phyloP scores from a whole-genome alignment of 306 rosid species.

The Cucurbita moschata region DNA sequence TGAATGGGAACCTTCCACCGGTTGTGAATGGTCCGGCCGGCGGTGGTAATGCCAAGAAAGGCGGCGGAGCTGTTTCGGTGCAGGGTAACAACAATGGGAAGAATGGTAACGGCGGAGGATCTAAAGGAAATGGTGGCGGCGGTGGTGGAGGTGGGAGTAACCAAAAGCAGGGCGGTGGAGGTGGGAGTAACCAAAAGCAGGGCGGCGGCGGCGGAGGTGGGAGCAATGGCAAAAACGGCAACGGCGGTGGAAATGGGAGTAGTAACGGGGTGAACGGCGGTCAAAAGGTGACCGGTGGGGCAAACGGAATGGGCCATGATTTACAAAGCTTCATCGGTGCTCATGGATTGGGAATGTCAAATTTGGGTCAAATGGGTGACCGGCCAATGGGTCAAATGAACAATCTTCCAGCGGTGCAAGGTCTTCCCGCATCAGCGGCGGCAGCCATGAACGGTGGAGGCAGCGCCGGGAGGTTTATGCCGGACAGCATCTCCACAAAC shows the following conservation, averaged over 20 bases:
- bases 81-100: conserved; percentile 18
- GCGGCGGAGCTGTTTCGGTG: conserved; percentile 16
- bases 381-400: conserved; percentile 38
- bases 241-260: conserved; percentile 10
- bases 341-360: conserved; percentile 26
- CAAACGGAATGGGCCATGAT: conserved; percentile 20
- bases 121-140: conserved; percentile 19
- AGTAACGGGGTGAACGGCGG: neutral
- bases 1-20: conserved; percentile 33
- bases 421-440: conserved; percentile 50
- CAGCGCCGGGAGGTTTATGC: conserved; percentile 22
- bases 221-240: conserved; percentile 11
- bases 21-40: conserved; percentile 12
- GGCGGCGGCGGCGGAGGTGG: conserved; percentile 2
- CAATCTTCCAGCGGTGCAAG: conserved; percentile 51
- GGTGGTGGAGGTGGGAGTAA: conserved; percentile 20
- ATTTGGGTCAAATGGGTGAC: conserved; percentile 37
- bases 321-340: conserved; percentile 28
- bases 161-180: conserved; percentile 24
- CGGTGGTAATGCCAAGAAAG: conserved; percentile 21
- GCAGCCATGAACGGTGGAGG: conserved; percentile 17
- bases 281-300: conserved; percentile 20
- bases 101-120: conserved; percentile 24
- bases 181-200: conserved; percentile 12
- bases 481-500: conserved; percentile 34